Conservation (phyloP, 352 stramenopile species). For the Phytophthora idaei region DNA sequence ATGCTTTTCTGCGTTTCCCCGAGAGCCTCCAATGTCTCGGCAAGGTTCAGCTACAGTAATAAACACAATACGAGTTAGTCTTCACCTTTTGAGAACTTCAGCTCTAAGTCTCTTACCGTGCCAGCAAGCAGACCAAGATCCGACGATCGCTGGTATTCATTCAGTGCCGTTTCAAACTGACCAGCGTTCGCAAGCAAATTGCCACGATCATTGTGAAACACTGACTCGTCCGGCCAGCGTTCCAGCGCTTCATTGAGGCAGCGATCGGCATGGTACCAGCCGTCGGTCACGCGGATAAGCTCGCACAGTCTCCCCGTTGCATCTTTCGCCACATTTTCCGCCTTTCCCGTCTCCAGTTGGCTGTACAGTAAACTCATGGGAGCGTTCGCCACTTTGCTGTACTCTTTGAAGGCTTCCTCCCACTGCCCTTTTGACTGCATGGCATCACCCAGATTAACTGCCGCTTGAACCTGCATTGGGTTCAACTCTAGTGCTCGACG, state of each 20-base stretch:
- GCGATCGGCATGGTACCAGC: constrained; percentile 50
- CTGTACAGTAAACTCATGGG: constrained; percentile 21
- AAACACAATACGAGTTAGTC: constrained; percentile 6
- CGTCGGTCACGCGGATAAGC: constrained; percentile 54
- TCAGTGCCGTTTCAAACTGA: constrained; percentile 60
- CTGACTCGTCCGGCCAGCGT: constrained; percentile 56
- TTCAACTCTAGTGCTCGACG: constrained; percentile 54
- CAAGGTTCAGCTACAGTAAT: constrained; percentile 52
- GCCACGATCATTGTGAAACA: constrained; percentile 67
- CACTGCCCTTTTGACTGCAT: constrained; percentile 55
- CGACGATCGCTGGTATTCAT: constrained; percentile 58
- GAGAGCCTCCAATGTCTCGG: constrained; percentile 60
- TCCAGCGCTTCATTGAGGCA: constrained; percentile 57
- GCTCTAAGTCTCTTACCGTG: constrained; percentile 41
- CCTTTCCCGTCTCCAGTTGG: constrained; percentile 20
- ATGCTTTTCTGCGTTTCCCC: constrained; percentile 63
- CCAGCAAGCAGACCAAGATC: constrained; percentile 47
- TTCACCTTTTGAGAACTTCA: no score
- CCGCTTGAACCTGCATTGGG: constrained; percentile 47
- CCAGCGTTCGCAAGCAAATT: constrained; percentile 56
- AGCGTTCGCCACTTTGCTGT: constrained; percentile 44
- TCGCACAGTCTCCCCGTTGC: constrained; percentile 56
- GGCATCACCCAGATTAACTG: constrained; percentile 58
- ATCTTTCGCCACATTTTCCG: constrained; percentile 41
- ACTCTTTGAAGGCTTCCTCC: constrained; percentile 61